phyloP scores from a whole-genome alignment of 2,329 filamentous ascomycete genomes.

The Zasmidium citrigriseum region DNA sequence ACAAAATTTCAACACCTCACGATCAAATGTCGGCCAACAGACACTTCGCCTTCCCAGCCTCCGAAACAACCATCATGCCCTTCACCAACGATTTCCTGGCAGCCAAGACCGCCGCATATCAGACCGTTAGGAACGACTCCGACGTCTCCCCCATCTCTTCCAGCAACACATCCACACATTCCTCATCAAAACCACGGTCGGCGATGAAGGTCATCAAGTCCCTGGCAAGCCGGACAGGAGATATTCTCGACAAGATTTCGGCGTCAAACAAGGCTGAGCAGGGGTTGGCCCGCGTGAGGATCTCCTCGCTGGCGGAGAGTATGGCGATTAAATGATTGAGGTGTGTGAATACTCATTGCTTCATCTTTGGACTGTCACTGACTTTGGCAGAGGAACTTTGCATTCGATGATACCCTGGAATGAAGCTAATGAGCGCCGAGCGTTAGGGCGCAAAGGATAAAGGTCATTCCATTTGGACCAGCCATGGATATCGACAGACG shows the following conservation, averaged over 20 bases:
- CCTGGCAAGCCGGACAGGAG: neutral
- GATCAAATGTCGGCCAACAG: neutral
- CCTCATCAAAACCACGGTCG: neutral
- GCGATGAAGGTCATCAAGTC: neutral
- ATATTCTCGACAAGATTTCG: neutral
- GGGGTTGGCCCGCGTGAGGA: neutral
- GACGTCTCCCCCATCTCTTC: neutral
- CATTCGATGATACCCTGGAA: too few relatives aligned
- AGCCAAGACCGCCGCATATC: neutral
- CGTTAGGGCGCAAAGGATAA: too few relatives aligned
- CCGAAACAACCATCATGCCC: neutral
- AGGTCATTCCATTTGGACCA: too few relatives aligned
- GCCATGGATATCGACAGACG: too few relatives aligned
- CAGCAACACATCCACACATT: neutral
- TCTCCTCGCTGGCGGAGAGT: neutral
- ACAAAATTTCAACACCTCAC: too few relatives aligned
- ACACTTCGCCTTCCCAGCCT: neutral
- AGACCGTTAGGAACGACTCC: neutral
- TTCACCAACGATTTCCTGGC: neutral
- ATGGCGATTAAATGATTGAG: neutral
- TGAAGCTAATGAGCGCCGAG: too few relatives aligned
- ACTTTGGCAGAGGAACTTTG: too few relatives aligned
- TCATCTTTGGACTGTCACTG: too few relatives aligned
- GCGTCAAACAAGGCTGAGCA: neutral
- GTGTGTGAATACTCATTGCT: too few relatives aligned